Evolutionary conservation across 176 grass and related monocot species (phyloP).

Genomic region (Oryza longistaminata): DNA sequence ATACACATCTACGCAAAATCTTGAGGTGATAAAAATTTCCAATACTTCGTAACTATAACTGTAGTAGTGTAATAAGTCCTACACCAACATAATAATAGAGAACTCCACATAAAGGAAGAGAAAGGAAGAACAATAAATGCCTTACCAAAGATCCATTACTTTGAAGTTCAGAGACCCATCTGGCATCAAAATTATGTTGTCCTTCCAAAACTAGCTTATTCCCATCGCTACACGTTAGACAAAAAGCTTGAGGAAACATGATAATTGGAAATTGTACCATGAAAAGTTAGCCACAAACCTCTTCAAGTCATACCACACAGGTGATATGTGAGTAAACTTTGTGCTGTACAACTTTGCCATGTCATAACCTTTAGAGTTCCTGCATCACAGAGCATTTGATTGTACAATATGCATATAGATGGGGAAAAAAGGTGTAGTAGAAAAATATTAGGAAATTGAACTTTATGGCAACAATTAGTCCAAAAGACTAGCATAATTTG

Average conservation of each 20-base stretch:
- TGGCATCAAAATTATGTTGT: slow-evolving; percentile 74
- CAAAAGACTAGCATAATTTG: not conserved
- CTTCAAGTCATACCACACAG: slow-evolving; percentile 97
- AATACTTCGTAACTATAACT: not conserved
- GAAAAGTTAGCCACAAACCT: slow-evolving; percentile 50
- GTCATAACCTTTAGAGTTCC: slow-evolving; percentile 98
- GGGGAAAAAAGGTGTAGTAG: not conserved
- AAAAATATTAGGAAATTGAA: not conserved
- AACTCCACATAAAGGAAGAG: not conserved
- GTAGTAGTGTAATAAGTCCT: not conserved
- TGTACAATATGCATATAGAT: slow-evolving; percentile 11
- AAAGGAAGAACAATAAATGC: slow-evolving; percentile 28
- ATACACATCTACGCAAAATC: not conserved
- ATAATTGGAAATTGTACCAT: slow-evolving; percentile 29
- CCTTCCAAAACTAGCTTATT: slow-evolving; percentile 74
- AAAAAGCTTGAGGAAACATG: slow-evolving; percentile 37
- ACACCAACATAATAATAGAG: not conserved
- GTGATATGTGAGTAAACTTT: slow-evolving; percentile 90
- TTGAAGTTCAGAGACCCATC: slow-evolving; percentile 85
- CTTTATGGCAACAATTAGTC: not conserved
- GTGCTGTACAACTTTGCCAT: slow-evolving; percentile 80
- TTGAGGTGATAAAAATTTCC: slow-evolving; percentile 22
- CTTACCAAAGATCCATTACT: slow-evolving; percentile 65
- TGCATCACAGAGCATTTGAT: slow-evolving; percentile 36
- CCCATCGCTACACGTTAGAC: slow-evolving; percentile 56